Base-by-base conservation (phyloP, 495 filamentous ascomycete species). In the Melanomma pulvis-pyrius region DNA sequence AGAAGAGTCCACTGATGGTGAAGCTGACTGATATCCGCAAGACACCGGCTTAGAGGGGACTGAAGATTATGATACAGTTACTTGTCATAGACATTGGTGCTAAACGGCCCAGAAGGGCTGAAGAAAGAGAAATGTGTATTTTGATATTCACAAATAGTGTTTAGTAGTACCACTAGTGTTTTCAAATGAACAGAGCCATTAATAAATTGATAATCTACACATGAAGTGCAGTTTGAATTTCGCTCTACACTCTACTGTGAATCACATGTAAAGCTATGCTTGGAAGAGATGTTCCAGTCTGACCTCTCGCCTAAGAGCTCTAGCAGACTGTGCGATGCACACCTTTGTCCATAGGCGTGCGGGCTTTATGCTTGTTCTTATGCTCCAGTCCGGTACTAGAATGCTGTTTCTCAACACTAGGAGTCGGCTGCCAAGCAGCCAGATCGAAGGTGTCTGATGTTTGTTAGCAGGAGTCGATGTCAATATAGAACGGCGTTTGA, bases 301-400 rank as follows among this genome's bases (percentile, higher is more conserved):
- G 12, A 34, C 30, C 30, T 34, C 30, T 4, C 12, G 30, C 12
- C 30, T 34, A 12, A 34, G 5, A 34, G 30, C 30, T 12, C 55
- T 78, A 88, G 36, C 86, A 87, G 0, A 88, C 86, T 25, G 73
- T 77, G 68, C 86, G 75, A 71, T 88, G 85, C 44, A 89, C 82
- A 5, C 86, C 86, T 28, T 85, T 74, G n/a, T 62, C 75, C 82
- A 87, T 80, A 44, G 83, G 81, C 67, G 72, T 71, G 41, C 65
- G 63, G 21, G 70, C 73, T 65, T 75, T 77, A 49, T 79, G 70
- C 64, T 74, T 74, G 41, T 79, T 62, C 32, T 71, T 49, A 61
- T 65, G 53, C 63, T 68, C 65, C 25, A 71, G 50, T 8, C 79
- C 79, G 61, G 65, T 73, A 55, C 67, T 74, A 21, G 68, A 58